Evolutionary conservation across 306 rosid species (phyloP).

Genomic region (Adenanthera pavonina): DNA sequence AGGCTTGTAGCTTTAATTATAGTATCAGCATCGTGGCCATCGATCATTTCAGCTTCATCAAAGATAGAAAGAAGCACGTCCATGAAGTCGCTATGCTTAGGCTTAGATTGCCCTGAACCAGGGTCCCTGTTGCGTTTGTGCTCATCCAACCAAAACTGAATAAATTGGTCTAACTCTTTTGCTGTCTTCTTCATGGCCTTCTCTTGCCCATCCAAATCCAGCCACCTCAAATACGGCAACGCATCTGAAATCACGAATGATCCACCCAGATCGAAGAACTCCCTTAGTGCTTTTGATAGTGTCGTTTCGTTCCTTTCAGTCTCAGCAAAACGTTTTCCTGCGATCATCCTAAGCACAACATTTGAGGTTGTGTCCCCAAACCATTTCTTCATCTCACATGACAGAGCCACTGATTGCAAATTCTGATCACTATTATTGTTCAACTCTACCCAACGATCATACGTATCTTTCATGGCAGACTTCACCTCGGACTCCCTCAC

Average conservation of each 20-base stretch:
- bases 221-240: conserved; percentile 50
- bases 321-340: conserved; percentile 36
- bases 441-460: not conserved
- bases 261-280: not conserved
- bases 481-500: conserved; percentile 37
- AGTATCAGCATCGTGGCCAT: conserved; percentile 31
- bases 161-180: conserved; percentile 32
- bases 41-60: not conserved
- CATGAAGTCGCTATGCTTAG: conserved; percentile 32
- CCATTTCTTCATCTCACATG: conserved; percentile 48
- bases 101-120: not conserved
- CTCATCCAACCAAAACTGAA: conserved; percentile 34
- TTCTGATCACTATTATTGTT: not conserved
- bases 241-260: conserved; percentile 31
- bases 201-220: conserved; percentile 49
- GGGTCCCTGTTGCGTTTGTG: conserved; percentile 30
- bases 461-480: conserved; percentile 22
- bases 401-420: too few relatives aligned
- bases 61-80: conserved; percentile 36
- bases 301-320: conserved; percentile 17
- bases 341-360: conserved; percentile 25
- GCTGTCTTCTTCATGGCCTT: conserved; percentile 43
- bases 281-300: not conserved
- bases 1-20: conserved; percentile 35
- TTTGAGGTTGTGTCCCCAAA: conserved; percentile 30